Conservation (phyloP, 176 grass and related monocot species). For the Calamus simplicifolius region DNA sequence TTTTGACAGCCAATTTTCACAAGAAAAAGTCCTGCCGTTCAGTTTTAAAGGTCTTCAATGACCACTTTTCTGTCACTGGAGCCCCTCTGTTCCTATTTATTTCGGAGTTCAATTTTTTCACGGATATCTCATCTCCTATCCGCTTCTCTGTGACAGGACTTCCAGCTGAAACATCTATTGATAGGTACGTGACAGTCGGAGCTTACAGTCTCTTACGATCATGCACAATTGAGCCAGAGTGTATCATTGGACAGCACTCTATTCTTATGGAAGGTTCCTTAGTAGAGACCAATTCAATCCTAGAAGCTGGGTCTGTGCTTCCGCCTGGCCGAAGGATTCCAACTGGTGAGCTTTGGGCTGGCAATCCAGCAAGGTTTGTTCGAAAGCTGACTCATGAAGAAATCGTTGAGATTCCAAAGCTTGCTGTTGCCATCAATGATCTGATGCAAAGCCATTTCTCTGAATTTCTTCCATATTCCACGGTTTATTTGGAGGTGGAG, state of each 20-base stretch:
- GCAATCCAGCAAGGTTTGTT: conserved; percentile 75
- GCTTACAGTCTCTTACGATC: conserved; percentile 76
- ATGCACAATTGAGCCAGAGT: conserved; percentile 96
- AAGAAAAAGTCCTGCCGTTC: too few species aligned
- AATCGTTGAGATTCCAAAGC: conserved; percentile 88
- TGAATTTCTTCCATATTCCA: conserved; percentile 92
- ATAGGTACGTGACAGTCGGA: conserved; percentile 87
- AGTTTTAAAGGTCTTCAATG: too few species aligned
- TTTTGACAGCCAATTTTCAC: too few species aligned
- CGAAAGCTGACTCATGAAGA: conserved; percentile 86
- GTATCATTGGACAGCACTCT: conserved; percentile 90
- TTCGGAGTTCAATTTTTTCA: too few species aligned
- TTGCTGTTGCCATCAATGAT: conserved; percentile 84
- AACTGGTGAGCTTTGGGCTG: conserved; percentile 87
- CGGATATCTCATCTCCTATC: conserved; percentile 9
- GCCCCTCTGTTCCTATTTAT: too few species aligned
- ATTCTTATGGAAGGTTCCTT: conserved; percentile 97
- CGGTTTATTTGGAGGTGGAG: conserved; percentile 90
- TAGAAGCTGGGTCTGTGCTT: conserved; percentile 90
- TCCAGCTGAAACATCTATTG: conserved; percentile 83
- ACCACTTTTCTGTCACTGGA: too few species aligned
- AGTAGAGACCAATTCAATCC: conserved; percentile 91
- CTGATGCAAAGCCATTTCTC: conserved; percentile 96
- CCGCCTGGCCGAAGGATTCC: conserved; percentile 77
- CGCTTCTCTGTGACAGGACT: conserved; percentile 45